A percentile compares a stretch with the other conserved stretches of the same genome.
Conservation (phyloP, 192 early-diverging fungal species). For the Spinellus fusiger region DNA sequence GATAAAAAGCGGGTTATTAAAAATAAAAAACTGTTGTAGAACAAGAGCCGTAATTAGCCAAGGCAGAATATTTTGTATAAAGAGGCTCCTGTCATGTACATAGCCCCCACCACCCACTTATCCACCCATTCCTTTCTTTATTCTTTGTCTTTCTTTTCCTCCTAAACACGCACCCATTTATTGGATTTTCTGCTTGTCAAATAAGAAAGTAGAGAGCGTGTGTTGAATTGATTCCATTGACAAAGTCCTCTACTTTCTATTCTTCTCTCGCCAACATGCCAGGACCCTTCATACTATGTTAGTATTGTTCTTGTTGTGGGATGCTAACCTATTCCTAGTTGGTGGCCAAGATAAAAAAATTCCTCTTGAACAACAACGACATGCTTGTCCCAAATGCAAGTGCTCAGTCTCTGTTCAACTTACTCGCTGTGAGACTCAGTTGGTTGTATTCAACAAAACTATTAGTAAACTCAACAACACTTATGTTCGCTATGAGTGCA, state of each 20-base stretch:
- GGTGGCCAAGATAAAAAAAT: constrained; percentile 25
- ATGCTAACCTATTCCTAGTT: constrained; percentile 6
- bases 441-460: constrained; percentile 24
- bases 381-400: constrained; percentile 29
- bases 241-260: neutral
- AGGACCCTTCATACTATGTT: neutral
- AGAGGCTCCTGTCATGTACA: neutral
- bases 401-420: constrained; percentile 20
- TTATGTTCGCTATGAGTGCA: constrained; percentile 30
- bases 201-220: no score
- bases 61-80: neutral
- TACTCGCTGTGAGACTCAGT: constrained; percentile 27
- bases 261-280: neutral
- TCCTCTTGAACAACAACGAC: constrained; percentile 23
- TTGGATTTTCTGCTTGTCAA: no score
- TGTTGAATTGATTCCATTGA: neutral
- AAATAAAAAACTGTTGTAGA: neutral
- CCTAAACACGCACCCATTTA: no score
- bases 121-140: no score
- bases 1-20: neutral
- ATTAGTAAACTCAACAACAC: constrained; percentile 25
- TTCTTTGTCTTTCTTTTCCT: no score
- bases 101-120: neutral
- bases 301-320: neutral
- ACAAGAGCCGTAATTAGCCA: neutral